These are phyloP conservation scores for Zymoseptoria tritici DNA, from an alignment of 2,329 filamentous ascomycete species.

Conservation along the genomic window DNA sequence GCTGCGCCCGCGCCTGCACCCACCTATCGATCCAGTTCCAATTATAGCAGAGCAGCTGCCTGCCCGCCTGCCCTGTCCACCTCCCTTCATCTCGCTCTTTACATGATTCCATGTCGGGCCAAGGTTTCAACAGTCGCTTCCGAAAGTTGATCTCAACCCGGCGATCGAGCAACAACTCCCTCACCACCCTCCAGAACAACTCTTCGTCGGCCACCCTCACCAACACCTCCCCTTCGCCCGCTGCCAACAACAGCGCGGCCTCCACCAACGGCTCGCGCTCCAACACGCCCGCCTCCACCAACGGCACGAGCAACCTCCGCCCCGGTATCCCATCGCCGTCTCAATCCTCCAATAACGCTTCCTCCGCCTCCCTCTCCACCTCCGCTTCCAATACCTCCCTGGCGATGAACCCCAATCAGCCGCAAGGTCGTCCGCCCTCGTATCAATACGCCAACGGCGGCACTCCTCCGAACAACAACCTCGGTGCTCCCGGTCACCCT, in stretches of 20 bases:
- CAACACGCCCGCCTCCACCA: constrained; percentile 24
- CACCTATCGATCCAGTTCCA: not conserved
- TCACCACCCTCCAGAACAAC: constrained; percentile 60
- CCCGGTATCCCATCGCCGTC: constrained; percentile 12
- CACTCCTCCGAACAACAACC: constrained; percentile 17
- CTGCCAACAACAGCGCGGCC: constrained; percentile 14
- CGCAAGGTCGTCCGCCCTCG: constrained; percentile 55
- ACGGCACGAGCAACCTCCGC: constrained; percentile 43
- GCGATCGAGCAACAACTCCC: constrained; percentile 48
- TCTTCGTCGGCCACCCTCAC: constrained; percentile 34
- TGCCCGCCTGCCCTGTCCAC: not conserved
- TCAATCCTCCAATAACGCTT: constrained; percentile 30
- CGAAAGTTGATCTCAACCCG: constrained; percentile 75
- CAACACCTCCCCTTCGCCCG: constrained; percentile 19
- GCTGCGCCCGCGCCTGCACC: not conserved
- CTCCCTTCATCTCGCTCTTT: constrained; percentile 54
- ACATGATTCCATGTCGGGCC: not conserved
- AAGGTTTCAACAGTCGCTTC: constrained; percentile 62
- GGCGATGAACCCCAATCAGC: constrained; percentile 45
- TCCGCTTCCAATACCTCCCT: constrained; percentile 15
- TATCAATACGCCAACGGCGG: constrained; percentile 49
- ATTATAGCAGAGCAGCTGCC: not conserved
- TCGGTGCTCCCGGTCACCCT: constrained; percentile 33
- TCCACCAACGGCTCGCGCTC: constrained; percentile 31
- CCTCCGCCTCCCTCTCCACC: constrained; percentile 27